Conservation (phyloP, 2,329 filamentous ascomycete species). For the Albophoma yamanashiensis region DNA sequence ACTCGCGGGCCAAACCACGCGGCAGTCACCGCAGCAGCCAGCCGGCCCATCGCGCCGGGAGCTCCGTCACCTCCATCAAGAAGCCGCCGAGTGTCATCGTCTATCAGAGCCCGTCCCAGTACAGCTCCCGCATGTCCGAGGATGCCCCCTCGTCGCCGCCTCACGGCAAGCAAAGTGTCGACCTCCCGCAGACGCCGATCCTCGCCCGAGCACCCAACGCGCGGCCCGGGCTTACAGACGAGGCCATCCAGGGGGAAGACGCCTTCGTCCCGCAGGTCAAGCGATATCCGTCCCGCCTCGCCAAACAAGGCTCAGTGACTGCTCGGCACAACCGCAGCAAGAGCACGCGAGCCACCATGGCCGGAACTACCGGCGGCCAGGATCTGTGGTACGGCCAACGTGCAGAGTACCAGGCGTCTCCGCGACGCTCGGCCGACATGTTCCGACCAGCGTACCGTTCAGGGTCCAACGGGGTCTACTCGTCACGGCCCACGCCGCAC, state of each 20-base stretch:
- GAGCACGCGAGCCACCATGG: slow-evolving; percentile 35
- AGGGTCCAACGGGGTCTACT: slow-evolving; percentile 16
- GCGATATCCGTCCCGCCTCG: slow-evolving; percentile 41
- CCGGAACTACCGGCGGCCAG: slow-evolving; percentile 24
- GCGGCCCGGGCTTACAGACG: slow-evolving; percentile 51
- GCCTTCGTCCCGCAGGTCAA: slow-evolving; percentile 44
- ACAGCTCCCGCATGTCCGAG: slow-evolving; percentile 11
- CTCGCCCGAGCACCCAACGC: slow-evolving; percentile 51
- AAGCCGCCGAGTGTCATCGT: slow-evolving; percentile 44
- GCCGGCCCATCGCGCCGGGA: slow-evolving; percentile 15
- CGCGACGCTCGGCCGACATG: slow-evolving; percentile 22
- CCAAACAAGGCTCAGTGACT: slow-evolving; percentile 32
- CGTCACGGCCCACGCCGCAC: slow-evolving; percentile 30
- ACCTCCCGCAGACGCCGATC: slow-evolving; percentile 37
- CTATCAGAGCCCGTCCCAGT: slow-evolving; percentile 28
- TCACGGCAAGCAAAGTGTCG: slow-evolving; percentile 30
- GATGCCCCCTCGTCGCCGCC: slow-evolving; percentile 19
- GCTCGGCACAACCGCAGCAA: slow-evolving; percentile 27
- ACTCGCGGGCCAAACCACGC: neutral
- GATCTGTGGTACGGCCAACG: slow-evolving; percentile 28
- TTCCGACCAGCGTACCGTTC: slow-evolving; percentile 5
- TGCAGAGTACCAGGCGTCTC: slow-evolving; percentile 18
- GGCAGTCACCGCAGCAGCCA: slow-evolving; percentile 6
- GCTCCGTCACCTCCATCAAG: slow-evolving; percentile 22
- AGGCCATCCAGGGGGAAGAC: slow-evolving; percentile 47